phyloP scores from a whole-genome alignment of 768 basidiomycete species.

The Leccinellum luteum region DNA sequence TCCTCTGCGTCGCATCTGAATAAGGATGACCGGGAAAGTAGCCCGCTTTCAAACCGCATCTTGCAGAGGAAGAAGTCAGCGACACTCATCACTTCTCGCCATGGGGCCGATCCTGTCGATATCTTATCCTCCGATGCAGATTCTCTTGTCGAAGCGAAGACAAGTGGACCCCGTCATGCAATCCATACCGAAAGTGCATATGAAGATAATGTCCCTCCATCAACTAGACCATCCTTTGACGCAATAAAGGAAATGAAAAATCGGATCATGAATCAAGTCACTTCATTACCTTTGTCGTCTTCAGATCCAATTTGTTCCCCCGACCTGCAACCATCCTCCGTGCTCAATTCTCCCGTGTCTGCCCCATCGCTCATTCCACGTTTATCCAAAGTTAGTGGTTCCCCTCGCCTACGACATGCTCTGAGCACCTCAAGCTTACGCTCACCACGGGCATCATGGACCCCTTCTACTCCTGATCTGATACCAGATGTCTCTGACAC shows the following conservation, averaged over 20 bases:
- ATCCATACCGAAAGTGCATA: slow-evolving; percentile 11
- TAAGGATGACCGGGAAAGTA: slow-evolving; percentile 23
- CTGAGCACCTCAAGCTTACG: slow-evolving; percentile 28
- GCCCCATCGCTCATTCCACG: slow-evolving; percentile 32
- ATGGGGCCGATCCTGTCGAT: slow-evolving; percentile 3
- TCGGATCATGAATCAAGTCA: slow-evolving; percentile 42
- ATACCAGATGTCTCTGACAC: slow-evolving; percentile 59
- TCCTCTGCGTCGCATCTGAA: slow-evolving; percentile 18
- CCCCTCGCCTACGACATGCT: slow-evolving; percentile 27
- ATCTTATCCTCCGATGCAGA: slow-evolving; percentile 1
- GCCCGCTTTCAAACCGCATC: slow-evolving; percentile 27
- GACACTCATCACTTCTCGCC: slow-evolving; percentile 5
- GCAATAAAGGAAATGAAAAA: slow-evolving; percentile 65
- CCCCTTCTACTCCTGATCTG: slow-evolving; percentile 59
- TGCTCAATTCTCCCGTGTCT: slow-evolving; percentile 5
- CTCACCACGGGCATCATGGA: slow-evolving; percentile 31
- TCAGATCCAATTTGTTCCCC: slow-evolving; percentile 17
- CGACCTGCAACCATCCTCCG: slow-evolving; percentile 11
- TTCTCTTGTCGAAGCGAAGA: slow-evolving; percentile 12
- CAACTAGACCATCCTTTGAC: slow-evolving; percentile 38
- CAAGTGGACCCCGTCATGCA: slow-evolving; percentile 8
- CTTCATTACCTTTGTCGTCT: slow-evolving; percentile 25
- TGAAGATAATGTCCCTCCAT: slow-evolving; percentile 8
- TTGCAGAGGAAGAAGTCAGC: slow-evolving; percentile 20
- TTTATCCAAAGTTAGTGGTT: slow-evolving; percentile 20